These are phyloP conservation scores for Podaxis sp. DNA, from an alignment of 768 basidiomycete species.

Conservation along the genomic window DNA sequence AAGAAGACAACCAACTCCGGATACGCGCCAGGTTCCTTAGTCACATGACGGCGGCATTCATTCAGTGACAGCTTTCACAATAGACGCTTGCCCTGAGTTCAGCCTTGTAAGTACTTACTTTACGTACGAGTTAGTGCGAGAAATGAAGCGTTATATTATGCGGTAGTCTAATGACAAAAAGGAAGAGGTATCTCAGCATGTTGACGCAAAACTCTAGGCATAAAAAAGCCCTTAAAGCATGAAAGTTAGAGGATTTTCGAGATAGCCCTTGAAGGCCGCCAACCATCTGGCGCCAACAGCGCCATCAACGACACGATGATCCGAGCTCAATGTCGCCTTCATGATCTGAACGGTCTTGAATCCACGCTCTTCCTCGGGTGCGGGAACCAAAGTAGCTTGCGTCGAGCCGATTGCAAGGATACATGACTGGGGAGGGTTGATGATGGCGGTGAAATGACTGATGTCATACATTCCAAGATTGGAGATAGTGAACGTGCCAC, in stretches of 20 bases:
- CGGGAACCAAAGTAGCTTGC: slow-evolving; percentile 81
- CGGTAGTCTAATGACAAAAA: slow-evolving; percentile 13
- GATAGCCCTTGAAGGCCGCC: slow-evolving; percentile 90
- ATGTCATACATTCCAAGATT: slow-evolving; percentile 99
- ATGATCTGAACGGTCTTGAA: slow-evolving; percentile 91
- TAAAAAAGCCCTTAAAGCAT: slow-evolving; percentile 65
- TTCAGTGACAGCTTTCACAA: neutral
- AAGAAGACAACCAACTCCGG: slow-evolving; percentile 3
- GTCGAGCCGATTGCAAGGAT: slow-evolving; percentile 95
- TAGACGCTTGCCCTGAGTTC: neutral
- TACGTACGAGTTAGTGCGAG: neutral
- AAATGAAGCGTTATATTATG: slow-evolving; percentile 17
- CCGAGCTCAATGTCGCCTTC: slow-evolving; percentile 94
- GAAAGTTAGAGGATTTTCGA: slow-evolving; percentile 96
- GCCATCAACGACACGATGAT: slow-evolving; percentile 96
- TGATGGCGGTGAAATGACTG: slow-evolving; percentile 96
- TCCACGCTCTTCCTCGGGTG: slow-evolving; percentile 87
- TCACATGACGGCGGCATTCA: slow-evolving; percentile 10
- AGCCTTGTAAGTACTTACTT: neutral
- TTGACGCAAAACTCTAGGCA: slow-evolving; percentile 13
- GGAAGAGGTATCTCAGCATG: slow-evolving; percentile 14
- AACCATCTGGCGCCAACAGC: slow-evolving; percentile 94
- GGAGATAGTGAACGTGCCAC: slow-evolving; percentile 98
- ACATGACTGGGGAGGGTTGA: slow-evolving; percentile 98
- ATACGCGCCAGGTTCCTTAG: slow-evolving; percentile 6